Evolutionary conservation across 768 basidiomycete genomes (phyloP), one percentile per base, ranked within the genome.

Genomic region (Lepiota brunneoincarnata): DNA sequence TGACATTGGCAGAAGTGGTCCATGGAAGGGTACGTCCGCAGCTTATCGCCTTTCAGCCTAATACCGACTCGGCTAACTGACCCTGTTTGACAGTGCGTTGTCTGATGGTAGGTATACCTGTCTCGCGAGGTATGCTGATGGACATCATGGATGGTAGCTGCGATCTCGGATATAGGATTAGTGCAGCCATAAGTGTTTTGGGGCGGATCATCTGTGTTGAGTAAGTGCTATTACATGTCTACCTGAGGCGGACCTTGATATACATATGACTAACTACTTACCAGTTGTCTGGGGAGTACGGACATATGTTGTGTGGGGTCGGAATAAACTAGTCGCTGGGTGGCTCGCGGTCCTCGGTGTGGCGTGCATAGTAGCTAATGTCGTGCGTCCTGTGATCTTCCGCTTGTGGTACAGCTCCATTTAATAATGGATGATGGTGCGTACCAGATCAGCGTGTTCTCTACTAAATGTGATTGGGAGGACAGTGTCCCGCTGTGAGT

Each of bases 91-190:
- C n/a, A n/a, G n/a, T n/a, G n/a, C n/a, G n/a, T n/a, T n/a, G n/a
- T n/a, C n/a, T n/a, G n/a, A n/a, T n/a, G n/a, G n/a, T n/a, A n/a
- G n/a, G n/a, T n/a, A n/a, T n/a, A n/a, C n/a, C n/a, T n/a, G n/a
- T n/a, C n/a, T n/a, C n/a, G n/a, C n/a, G 15, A 12, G 36, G 12
- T 17, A 17, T 18, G 17, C n/a, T 35, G 6, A 35, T 34, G 17
- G 10, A 35, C 18, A 17, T n/a, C 17, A 14, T 5, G n/a, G n/a
- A n/a, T n/a, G n/a, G n/a, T n/a, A 49, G 48, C 28, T 49, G 48
- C 24, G 48, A 49, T 26, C 48, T 49, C 4, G 48, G 48, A 23
- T 49, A 49, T 38, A 49, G 48, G 39, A 36, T 49, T 14, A 49
- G 48, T n/a, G 48, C 37, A 2, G 35, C 20, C 15, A 49, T 38